Conservation (phyloP, 768 basidiomycete genomes). For the Lactifluus echinatus region DNA sequence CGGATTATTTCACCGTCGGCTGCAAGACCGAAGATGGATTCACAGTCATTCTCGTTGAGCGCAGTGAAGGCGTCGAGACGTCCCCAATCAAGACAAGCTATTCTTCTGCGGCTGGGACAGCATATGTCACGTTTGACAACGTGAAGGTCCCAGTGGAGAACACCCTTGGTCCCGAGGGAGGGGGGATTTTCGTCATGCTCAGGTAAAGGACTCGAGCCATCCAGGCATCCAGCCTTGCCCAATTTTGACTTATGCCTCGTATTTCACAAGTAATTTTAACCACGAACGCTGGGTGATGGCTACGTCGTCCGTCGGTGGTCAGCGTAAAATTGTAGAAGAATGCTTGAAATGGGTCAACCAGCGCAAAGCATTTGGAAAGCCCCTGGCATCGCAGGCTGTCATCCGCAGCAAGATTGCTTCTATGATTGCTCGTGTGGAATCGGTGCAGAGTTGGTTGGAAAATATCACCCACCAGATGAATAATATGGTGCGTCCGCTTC, state of each 20-base stretch:
- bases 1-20: constrained; percentile 56
- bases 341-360: constrained; percentile 87
- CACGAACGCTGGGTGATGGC: constrained; percentile 93
- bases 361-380: constrained; percentile 88
- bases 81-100: constrained; percentile 88
- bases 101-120: constrained; percentile 80
- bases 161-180: constrained; percentile 72
- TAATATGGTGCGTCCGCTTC: constrained; percentile 49
- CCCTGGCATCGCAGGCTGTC: constrained; percentile 73
- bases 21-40: constrained; percentile 69
- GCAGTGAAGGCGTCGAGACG: constrained; percentile 75
- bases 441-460: constrained; percentile 81
- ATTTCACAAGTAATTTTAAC: constrained; percentile 70
- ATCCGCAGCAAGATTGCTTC: constrained; percentile 79
- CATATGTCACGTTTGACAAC: constrained; percentile 73
- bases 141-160: constrained; percentile 84
- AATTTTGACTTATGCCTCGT: not conserved
- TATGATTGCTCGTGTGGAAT: constrained; percentile 84
- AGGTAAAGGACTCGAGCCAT: constrained; percentile 30
- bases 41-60: constrained; percentile 80
- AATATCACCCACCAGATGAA: constrained; percentile 83
- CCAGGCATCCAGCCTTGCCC: not conserved
- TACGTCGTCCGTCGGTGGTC: constrained; percentile 54
- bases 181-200: constrained; percentile 57
- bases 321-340: constrained; percentile 71